A percentile compares a stretch with the other conserved stretches of the same genome.
Evolutionary conservation across 306 rosid species (phyloP).

Genomic region (Lathyrus sativus): DNA sequence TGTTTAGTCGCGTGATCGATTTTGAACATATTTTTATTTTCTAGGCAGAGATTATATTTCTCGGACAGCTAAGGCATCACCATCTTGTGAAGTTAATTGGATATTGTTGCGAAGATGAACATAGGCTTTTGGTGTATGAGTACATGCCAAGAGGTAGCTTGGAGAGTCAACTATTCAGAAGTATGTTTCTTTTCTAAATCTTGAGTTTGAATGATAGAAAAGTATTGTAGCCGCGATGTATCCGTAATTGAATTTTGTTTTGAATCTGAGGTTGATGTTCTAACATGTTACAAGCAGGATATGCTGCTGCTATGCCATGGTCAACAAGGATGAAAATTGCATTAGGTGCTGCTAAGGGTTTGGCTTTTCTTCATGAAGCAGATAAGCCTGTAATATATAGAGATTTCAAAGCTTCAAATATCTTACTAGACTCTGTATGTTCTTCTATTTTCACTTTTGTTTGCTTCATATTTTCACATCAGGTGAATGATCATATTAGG

Average conservation of each 20-base stretch:
- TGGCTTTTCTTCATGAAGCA: conserved; percentile 76
- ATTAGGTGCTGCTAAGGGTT: conserved; percentile 70
- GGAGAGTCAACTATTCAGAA: conserved; percentile 76
- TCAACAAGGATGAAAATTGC: conserved; percentile 81
- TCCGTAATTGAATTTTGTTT: neutral
- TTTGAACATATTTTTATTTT: conserved; percentile 24
- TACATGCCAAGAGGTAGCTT: conserved; percentile 80
- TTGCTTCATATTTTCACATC: neutral
- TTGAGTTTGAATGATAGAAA: neutral
- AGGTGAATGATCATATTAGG: neutral
- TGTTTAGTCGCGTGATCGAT: neutral
- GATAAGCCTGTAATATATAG: conserved; percentile 79
- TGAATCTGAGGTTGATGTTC: neutral
- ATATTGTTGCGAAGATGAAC: conserved; percentile 72
- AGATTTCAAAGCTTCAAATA: conserved; percentile 86
- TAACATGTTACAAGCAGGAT: conserved; percentile 43
- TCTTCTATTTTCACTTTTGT: neutral
- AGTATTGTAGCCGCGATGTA: neutral
- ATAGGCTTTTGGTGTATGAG: conserved; percentile 77
- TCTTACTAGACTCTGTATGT: conserved; percentile 74
- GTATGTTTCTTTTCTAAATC: conserved; percentile 46
- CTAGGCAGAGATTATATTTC: conserved; percentile 77
- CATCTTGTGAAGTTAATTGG: conserved; percentile 82
- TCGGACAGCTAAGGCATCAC: conserved; percentile 79
- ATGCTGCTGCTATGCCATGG: conserved; percentile 71